Conservation (phyloP, 495 filamentous ascomycete species). For the Penicillium steckii region DNA sequence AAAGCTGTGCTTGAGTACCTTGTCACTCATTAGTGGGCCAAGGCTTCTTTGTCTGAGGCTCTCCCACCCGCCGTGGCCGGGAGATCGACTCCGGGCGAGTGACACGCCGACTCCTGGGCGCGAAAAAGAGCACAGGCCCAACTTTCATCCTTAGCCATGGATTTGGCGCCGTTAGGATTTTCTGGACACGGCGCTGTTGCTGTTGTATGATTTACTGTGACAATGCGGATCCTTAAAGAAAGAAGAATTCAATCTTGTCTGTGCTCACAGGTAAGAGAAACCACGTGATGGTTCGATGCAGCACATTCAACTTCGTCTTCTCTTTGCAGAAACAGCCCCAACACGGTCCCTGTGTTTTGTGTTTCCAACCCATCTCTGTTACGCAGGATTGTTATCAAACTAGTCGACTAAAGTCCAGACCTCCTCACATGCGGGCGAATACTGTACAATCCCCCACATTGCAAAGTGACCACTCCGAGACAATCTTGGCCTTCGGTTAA, state of each 20-base stretch:
- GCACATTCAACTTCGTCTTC: neutral
- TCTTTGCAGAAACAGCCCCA: neutral
- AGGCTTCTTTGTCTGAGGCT: conserved; percentile 1
- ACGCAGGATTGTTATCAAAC: neutral
- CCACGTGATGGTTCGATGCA: conserved; percentile 17
- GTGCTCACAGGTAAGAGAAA: conserved; percentile 4
- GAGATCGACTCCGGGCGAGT: conserved; percentile 20
- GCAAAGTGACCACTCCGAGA: conserved; percentile 7
- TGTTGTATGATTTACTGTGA: neutral
- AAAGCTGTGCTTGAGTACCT: neutral
- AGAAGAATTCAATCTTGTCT: neutral
- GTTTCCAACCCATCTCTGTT: neutral
- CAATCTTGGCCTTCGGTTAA: conserved; percentile 14
- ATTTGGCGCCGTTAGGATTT: conserved; percentile 38
- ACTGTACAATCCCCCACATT: conserved; percentile 1
- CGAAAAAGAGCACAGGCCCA: conserved; percentile 30
- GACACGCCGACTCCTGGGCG: conserved; percentile 27
- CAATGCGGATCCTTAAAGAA: neutral
- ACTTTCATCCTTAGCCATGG: neutral
- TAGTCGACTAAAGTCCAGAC: neutral
- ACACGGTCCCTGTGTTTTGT: too few relatives aligned
- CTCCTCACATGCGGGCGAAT: conserved; percentile 5
- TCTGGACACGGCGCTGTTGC: neutral
- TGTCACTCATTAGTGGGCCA: neutral
- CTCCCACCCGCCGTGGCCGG: conserved; percentile 4